These are phyloP conservation scores for Globisporangium spiculum DNA, from an alignment of 352 stramenopile species.

Conservation along the genomic window DNA sequence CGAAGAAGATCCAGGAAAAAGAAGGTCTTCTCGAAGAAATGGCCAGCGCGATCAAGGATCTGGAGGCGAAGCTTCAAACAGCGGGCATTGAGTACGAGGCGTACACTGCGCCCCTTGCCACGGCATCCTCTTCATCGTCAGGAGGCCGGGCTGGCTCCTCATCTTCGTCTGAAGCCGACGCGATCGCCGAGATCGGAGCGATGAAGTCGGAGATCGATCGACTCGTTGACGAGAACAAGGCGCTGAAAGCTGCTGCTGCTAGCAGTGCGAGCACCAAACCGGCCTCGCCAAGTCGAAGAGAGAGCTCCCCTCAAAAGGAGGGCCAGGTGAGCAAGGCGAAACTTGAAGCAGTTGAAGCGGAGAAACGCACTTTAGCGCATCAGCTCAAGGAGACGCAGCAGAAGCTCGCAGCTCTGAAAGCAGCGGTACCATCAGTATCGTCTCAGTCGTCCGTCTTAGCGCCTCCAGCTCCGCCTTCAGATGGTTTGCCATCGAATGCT, in stretches of 20 bases:
- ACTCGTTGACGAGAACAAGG: slow-evolving; percentile 67
- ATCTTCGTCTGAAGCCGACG: slow-evolving; percentile 35
- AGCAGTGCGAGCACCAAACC: neutral
- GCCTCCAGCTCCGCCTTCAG: neutral
- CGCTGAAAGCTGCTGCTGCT: slow-evolving; percentile 29
- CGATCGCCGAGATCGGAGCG: slow-evolving; percentile 51
- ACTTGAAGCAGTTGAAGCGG: slow-evolving; percentile 44
- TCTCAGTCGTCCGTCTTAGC: neutral
- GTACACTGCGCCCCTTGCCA: slow-evolving; percentile 23
- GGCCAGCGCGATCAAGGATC: slow-evolving; percentile 48
- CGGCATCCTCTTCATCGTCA: slow-evolving; percentile 5
- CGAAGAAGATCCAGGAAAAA: slow-evolving; percentile 76
- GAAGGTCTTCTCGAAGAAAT: slow-evolving; percentile 66
- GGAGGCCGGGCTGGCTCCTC: neutral
- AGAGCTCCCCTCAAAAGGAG: slow-evolving; percentile 12
- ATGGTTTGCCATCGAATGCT: slow-evolving; percentile 16
- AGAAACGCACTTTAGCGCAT: slow-evolving; percentile 53
- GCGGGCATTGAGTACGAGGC: slow-evolving; percentile 39
- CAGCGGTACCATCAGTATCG: slow-evolving; percentile 18
- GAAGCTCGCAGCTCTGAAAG: slow-evolving; percentile 39
- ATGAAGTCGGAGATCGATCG: slow-evolving; percentile 78
- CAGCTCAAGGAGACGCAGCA: slow-evolving; percentile 66
- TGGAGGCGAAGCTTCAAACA: slow-evolving; percentile 58
- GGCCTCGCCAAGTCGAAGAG: neutral
- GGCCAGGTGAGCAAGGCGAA: slow-evolving; percentile 33